Base-by-base conservation (phyloP, 441 rosid species). In the Lepidium campestre region DNA sequence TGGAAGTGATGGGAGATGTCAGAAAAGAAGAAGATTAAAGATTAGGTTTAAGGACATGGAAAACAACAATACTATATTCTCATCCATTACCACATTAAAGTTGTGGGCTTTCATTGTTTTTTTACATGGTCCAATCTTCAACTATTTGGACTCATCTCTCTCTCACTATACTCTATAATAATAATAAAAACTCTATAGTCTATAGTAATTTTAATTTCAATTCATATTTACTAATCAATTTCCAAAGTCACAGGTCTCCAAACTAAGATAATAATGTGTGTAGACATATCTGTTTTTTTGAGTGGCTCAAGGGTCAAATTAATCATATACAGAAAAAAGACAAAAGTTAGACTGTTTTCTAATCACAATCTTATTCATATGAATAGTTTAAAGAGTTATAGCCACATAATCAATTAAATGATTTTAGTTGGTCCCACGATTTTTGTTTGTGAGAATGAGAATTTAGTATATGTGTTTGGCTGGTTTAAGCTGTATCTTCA, bases 361-460 rank as follows among this genome's bases (percentile, higher is more conserved):
- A 59, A 66, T 59, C 63, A 73, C 32, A 52, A 47, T 29, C 55
- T 72, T 57, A 47, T 65, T 57, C 65, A 64, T 39, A 15, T 50
- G 62, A 72, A 72, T 72, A 72, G 62, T 72, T 52, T 42, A 49
- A 49, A 58, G 29, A 40, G 7, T 31, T 72, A 42, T 62, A 72
- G 61, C 49, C 71, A 72, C 67, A 58, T 65, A 58, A 65, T 65
- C 42, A 49, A 44, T 49, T 13, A 41, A 65, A 44, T 18, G 62
- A 65, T 72, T n/a, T n/a, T 65, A 65, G 76, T 73, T 66, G 72
- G 76, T 52, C 77, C 77, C 77, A 66, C 39, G 62, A 19, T 66
- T 58, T 72, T 66, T 73, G 31, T 66, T 73, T 59, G 67, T 34
- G 49, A 44, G 67, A 57, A 31, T 57, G 60, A 58, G 48, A 41